These are phyloP conservation scores for Cladobotryum protrusum DNA, from an alignment of 2,329 filamentous ascomycete genomes.

Conservation along the genomic window DNA sequence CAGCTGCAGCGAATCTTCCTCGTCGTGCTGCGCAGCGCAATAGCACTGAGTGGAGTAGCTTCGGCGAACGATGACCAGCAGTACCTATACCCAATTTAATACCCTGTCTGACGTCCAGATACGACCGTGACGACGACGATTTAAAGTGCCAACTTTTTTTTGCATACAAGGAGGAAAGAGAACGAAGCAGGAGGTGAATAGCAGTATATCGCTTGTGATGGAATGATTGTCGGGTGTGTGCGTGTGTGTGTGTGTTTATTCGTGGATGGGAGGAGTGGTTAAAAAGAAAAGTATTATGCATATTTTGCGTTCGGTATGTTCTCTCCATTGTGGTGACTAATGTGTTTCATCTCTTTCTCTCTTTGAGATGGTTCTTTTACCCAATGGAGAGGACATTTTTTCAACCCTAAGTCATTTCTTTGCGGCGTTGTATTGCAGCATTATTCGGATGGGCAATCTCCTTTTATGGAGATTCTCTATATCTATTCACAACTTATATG, in stretches of 20 bases:
- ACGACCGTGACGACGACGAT: constrained; percentile 29
- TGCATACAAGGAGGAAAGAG: constrained; percentile 5
- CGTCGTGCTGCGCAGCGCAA: constrained; percentile 24
- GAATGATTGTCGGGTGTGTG: not conserved
- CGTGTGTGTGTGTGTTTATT: not conserved
- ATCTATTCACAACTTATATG: not conserved
- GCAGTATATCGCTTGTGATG: constrained; percentile 9
- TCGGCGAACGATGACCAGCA: constrained; percentile 32
- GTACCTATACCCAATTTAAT: constrained; percentile 37
- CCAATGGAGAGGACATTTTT: constrained; percentile 17
- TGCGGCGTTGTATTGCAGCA: constrained; percentile 14
- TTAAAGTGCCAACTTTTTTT: constrained; percentile 14
- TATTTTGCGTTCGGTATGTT: not conserved
- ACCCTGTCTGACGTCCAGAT: constrained; percentile 30
- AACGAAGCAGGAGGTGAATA: not conserved
- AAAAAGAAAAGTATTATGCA: not conserved
- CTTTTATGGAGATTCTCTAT: constrained; percentile 5
- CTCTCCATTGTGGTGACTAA: constrained; percentile 6
- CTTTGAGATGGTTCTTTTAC: constrained; percentile 2
- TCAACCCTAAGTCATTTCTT: not conserved
- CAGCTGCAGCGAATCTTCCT: constrained; percentile 32
- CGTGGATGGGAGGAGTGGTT: not conserved
- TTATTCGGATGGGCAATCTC: constrained; percentile 8
- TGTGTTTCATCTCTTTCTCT: constrained; percentile 5
- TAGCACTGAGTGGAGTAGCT: constrained; percentile 27